Base-by-base conservation (phyloP, 2,329 filamentous ascomycete genomes). In the Xylaria sp. region DNA sequence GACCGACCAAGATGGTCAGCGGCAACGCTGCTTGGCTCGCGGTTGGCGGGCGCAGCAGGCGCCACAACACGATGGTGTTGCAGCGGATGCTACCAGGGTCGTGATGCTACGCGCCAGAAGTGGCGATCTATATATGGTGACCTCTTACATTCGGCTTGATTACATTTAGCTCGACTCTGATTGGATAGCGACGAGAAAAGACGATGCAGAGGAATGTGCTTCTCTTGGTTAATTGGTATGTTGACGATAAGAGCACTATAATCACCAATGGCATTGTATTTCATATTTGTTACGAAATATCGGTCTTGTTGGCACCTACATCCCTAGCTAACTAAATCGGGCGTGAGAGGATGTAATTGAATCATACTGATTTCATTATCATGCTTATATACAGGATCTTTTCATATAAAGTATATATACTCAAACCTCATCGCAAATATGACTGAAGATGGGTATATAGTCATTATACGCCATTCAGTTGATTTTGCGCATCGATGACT, bases 391-490 rank as follows among this genome's bases (percentile, higher is more conserved):
- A 66, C 52, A 66, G n/a, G 8, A 28, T 15, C n/a, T n/a, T 48
- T 34, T 32, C 12, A 18, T 46, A 56, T 28, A 25, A 25, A 46
- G 20, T 67, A 67, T 65, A 9, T 67, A 64, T 41, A 64, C 2
- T 51, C 5, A 8, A 64, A 63, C 25, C 50, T 23, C 41, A 8
- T 51, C n/a, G 5, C 20, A 55, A 59, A 0, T 8, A 9, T 28
- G 10, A 58, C 23, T 15, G 12, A 13, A 18, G 34, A 32, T 28
- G 25, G 25, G 25, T 12, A 54, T 32, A 20, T 23, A 39, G 34
- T 46, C 1, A 13, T 70, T 20, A 80, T 37, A 83, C 48, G 2
- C 77, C 80, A 46, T 84, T 84, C 7, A 84, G 76, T 20, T 74
- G 73, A 54, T 76, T 74, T 60, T 84, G 82, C 20, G 77, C 80